These are phyloP conservation scores for Gautieria morchelliformis DNA, from an alignment of 768 basidiomycete species.

Conservation along the genomic window DNA sequence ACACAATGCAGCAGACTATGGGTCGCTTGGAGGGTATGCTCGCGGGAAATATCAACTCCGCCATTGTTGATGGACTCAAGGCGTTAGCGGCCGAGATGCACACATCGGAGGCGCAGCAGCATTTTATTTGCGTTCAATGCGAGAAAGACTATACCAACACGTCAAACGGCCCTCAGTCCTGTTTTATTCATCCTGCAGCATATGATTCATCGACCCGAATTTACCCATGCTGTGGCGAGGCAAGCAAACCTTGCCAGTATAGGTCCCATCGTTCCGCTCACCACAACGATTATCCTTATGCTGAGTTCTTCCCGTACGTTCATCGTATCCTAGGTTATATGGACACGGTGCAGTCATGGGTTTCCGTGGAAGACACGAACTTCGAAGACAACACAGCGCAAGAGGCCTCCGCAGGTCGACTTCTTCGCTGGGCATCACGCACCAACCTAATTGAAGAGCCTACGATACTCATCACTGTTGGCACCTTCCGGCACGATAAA, in stretches of 20 bases:
- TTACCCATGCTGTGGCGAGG: slow-evolving; percentile 28
- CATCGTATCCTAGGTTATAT: slow-evolving; percentile 21
- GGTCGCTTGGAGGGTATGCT: slow-evolving; percentile 21
- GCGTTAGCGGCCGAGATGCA: slow-evolving; percentile 26
- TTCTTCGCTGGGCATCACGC: slow-evolving; percentile 28
- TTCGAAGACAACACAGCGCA: slow-evolving; percentile 26
- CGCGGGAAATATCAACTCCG: slow-evolving; percentile 25
- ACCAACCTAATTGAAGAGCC: slow-evolving; percentile 24
- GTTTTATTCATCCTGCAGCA: slow-evolving; percentile 28
- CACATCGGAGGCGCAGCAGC: slow-evolving; percentile 27
- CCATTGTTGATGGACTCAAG: slow-evolving; percentile 28
- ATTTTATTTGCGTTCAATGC: slow-evolving; percentile 31
- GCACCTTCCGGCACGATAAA: slow-evolving; percentile 22
- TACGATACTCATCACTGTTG: slow-evolving; percentile 29
- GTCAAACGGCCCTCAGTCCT: slow-evolving; percentile 29
- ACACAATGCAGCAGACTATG: slow-evolving; percentile 25
- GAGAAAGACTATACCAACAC: slow-evolving; percentile 27
- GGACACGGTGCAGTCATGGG: slow-evolving; percentile 27
- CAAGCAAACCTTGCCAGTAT: slow-evolving; percentile 27
- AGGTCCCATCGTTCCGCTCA: slow-evolving; percentile 27
- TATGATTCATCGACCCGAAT: slow-evolving; percentile 26
- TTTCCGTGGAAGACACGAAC: slow-evolving; percentile 26
- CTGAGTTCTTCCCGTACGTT: slow-evolving; percentile 27
- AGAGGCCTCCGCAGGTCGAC: slow-evolving; percentile 16
- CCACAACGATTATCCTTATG: slow-evolving; percentile 34